Percentiles rank a stretch among this genome's conserved stretches.
These are phyloP conservation scores for Skeletonema costatum DNA, from an alignment of 108 stramenopile genomes.

Conservation along the genomic window DNA sequence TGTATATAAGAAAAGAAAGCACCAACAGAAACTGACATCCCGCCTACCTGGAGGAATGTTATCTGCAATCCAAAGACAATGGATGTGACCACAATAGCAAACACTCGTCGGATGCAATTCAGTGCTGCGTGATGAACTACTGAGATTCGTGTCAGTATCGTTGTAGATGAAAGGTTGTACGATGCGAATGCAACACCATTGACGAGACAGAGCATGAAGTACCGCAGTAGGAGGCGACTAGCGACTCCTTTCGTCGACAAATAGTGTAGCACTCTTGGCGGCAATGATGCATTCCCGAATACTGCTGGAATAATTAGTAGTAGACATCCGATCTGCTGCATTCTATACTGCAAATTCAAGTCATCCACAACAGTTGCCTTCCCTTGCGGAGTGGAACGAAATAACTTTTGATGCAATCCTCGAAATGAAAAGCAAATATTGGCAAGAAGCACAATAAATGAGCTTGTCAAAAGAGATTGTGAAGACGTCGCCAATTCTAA, in stretches of 20 bases:
- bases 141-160: conserved; percentile 69
- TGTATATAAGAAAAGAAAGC: conserved; percentile 68
- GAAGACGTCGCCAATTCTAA: neutral
- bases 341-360: conserved; percentile 76
- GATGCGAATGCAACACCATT: conserved; percentile 79
- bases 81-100: conserved; percentile 80
- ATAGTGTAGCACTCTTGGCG: neutral
- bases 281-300: conserved; percentile 25
- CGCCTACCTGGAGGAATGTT: conserved; percentile 45
- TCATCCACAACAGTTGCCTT: conserved; percentile 54
- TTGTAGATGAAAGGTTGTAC: conserved; percentile 77
- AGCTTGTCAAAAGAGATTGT: conserved; percentile 37
- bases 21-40: conserved; percentile 56
- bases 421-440: conserved; percentile 88
- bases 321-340: conserved; percentile 79
- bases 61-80: conserved; percentile 69
- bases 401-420: conserved; percentile 82
- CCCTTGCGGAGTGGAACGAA: conserved; percentile 63
- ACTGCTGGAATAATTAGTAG: conserved; percentile 38
- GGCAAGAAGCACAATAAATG: conserved; percentile 66
- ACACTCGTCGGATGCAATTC: conserved; percentile 81
- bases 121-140: conserved; percentile 86
- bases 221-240: neutral
- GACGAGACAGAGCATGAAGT: conserved; percentile 49
- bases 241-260: neutral